Percentiles rank a stretch among this genome's conserved stretches.
Conservation (phyloP, 108 stramenopile species). For the Nannochloropsis gaditana region DNA sequence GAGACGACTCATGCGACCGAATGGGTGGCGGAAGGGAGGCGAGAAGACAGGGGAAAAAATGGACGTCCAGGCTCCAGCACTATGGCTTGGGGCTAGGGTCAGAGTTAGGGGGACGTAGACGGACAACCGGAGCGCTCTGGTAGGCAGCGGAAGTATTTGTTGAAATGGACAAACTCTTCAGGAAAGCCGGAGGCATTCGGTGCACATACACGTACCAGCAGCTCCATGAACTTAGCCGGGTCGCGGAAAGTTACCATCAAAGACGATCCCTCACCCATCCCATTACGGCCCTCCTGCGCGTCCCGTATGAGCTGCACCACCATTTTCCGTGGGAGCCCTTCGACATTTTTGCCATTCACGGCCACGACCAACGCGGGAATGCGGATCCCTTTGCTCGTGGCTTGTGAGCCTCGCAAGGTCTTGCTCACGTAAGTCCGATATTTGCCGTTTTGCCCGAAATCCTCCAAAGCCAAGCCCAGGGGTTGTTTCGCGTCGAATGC, state of each 20-base stretch:
- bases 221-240: constrained; percentile 16
- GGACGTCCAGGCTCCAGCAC: background rate
- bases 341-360: background rate
- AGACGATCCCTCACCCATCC: background rate
- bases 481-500: constrained; percentile 8
- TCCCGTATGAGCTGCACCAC: background rate
- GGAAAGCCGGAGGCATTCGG: no score
- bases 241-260: background rate
- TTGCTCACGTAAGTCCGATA: background rate
- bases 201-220: background rate
- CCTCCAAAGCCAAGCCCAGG: background rate
- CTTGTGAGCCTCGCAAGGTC: constrained; percentile 1
- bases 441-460: background rate
- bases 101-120: no score
- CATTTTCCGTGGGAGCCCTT: background rate
- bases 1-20: no score
- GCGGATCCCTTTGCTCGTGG: constrained; percentile 1
- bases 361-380: constrained; percentile 19
- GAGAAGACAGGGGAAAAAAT: background rate
- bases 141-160: no score
- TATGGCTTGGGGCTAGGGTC: no score
- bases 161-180: no score
- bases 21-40: background rate
- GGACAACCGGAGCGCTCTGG: no score
- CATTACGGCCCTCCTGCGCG: background rate